Conservation (phyloP, 345 rosid species). For the Schrenkiella parvula region DNA sequence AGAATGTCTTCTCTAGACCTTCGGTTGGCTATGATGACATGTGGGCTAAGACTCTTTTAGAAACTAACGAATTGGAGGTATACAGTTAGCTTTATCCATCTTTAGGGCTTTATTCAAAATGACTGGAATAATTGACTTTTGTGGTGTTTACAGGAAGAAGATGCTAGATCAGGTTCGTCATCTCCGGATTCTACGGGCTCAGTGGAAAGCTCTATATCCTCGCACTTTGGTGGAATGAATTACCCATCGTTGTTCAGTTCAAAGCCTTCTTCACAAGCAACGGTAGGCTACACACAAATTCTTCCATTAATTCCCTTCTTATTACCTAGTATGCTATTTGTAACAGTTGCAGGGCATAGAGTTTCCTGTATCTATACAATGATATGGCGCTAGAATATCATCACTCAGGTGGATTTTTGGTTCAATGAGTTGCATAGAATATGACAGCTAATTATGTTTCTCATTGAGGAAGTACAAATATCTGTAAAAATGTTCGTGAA, state of each 20-base stretch:
- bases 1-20: conserved; percentile 75
- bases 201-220: conserved; percentile 93
- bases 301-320: not conserved
- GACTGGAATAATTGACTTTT: not conserved
- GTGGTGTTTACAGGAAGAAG: conserved; percentile 67
- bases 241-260: conserved; percentile 97
- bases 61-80: conserved; percentile 82
- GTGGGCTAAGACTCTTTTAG: conserved; percentile 99
- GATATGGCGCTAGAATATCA: not conserved
- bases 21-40: conserved; percentile 98
- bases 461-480: not conserved
- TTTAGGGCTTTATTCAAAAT: not conserved
- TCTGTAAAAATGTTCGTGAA: not conserved
- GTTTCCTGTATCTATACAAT: not conserved
- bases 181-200: conserved; percentile 97
- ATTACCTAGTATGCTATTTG: conserved; percentile 3
- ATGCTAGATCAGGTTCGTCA: conserved; percentile 92
- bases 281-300: conserved; percentile 42
- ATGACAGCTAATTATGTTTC: not conserved
- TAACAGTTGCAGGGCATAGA: not conserved
- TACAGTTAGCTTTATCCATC: not conserved
- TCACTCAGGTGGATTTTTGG: not conserved
- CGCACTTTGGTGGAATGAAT: conserved; percentile 98
- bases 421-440: conserved; percentile 1
- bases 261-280: conserved; percentile 61